These are phyloP conservation scores for Truncatella angustata DNA, from an alignment of 2,329 filamentous ascomycete species.

Conservation along the genomic window DNA sequence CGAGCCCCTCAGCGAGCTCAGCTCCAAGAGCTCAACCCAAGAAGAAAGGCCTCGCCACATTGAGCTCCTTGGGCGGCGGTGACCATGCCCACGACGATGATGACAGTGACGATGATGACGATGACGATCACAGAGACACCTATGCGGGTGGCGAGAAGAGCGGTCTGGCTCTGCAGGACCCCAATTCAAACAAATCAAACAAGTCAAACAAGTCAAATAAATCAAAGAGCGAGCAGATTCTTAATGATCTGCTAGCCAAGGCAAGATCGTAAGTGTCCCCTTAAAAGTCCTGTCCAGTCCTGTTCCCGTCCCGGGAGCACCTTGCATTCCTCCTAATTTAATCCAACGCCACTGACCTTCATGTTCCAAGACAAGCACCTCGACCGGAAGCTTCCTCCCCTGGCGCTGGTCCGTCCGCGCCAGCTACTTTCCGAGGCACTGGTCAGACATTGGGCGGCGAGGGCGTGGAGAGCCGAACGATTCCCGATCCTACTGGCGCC, in stretches of 20 bases:
- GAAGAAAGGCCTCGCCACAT: slow-evolving; percentile 59
- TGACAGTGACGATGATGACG: slow-evolving; percentile 57
- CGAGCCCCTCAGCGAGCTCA: slow-evolving; percentile 31
- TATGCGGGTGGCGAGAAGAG: slow-evolving; percentile 88
- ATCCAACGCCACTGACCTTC: neutral
- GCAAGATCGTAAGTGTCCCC: slow-evolving; percentile 52
- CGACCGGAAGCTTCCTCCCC: slow-evolving; percentile 34
- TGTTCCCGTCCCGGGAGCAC: neutral
- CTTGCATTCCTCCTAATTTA: too few relatives aligned
- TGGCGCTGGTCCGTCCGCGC: slow-evolving; percentile 48
- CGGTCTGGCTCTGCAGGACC: slow-evolving; percentile 66
- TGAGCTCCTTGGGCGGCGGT: slow-evolving; percentile 52
- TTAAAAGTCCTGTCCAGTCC: too few relatives aligned
- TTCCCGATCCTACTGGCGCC: slow-evolving; percentile 69
- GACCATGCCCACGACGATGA: slow-evolving; percentile 52
- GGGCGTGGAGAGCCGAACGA: slow-evolving; percentile 65
- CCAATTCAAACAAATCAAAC: slow-evolving; percentile 42
- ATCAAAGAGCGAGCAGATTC: slow-evolving; percentile 51
- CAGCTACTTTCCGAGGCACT: slow-evolving; percentile 61
- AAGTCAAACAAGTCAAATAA: slow-evolving; percentile 40
- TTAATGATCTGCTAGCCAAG: slow-evolving; percentile 64
- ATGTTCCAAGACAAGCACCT: neutral
- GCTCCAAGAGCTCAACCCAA: slow-evolving; percentile 45
- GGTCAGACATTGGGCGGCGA: slow-evolving; percentile 79
- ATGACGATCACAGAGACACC: slow-evolving; percentile 62